Conservation (phyloP, 2,329 filamentous ascomycete genomes). For the Anisogramma anomala region DNA sequence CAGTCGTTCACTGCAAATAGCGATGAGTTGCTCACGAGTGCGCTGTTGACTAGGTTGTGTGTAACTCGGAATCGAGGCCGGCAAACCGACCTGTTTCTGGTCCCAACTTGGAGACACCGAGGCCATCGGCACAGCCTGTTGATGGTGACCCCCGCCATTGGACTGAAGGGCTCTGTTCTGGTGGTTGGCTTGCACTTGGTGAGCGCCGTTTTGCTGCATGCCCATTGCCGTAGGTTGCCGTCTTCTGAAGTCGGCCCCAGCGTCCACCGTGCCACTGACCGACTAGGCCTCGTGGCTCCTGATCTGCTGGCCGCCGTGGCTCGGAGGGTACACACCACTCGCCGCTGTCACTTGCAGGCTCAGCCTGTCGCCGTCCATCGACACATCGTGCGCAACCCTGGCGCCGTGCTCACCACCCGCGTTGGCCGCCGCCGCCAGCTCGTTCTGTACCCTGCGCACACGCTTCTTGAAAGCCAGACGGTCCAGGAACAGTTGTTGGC, state of each 20-base stretch:
- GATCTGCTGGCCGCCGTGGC: constrained; percentile 37
- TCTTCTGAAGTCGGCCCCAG: neutral
- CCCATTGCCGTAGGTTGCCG: neutral
- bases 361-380: constrained; percentile 39
- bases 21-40: too few relatives aligned
- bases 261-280: neutral
- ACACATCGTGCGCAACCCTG: constrained; percentile 35
- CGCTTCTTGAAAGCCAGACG: constrained; percentile 80
- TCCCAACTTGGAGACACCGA: too few relatives aligned
- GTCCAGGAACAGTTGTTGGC: constrained; percentile 89
- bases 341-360: constrained; percentile 38
- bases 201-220: neutral
- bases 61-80: too few relatives aligned
- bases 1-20: too few relatives aligned
- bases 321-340: constrained; percentile 40
- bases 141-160: too few relatives aligned
- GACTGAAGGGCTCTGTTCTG: neutral
- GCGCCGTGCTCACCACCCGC: constrained; percentile 39
- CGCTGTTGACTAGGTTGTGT: too few relatives aligned
- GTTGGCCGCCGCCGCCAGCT: constrained; percentile 45
- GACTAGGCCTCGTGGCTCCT: constrained; percentile 46
- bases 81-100: too few relatives aligned
- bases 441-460: constrained; percentile 70
- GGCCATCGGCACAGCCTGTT: too few relatives aligned
- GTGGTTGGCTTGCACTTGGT: neutral